Percentiles rank a stretch among this genome's conserved stretches.
Evolutionary conservation across 148 eudicot species (phyloP).

Genomic region (Vaccinium darrowii): DNA sequence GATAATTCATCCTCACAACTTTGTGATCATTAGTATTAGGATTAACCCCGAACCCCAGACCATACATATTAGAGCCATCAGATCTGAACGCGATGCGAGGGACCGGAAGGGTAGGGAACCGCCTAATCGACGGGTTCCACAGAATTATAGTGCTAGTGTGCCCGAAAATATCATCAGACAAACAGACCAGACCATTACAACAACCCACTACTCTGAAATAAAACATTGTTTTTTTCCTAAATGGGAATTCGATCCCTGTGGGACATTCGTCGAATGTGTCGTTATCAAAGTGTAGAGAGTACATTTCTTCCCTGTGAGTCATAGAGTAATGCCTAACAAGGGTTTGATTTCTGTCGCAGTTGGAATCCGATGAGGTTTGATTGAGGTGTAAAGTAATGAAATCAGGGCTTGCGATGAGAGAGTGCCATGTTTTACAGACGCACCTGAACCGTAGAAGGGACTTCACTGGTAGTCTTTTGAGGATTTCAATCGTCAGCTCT

Average conservation of each 20-base stretch:
- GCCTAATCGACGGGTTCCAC: neutral
- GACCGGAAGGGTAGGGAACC: neutral
- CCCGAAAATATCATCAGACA: neutral
- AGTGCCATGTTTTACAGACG: neutral
- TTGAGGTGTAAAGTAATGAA: neutral
- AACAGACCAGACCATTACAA: neutral
- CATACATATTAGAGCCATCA: neutral
- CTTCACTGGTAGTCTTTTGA: neutral
- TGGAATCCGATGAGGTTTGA: neutral
- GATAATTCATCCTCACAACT: slow-evolving; percentile 25
- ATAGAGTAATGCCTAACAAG: neutral
- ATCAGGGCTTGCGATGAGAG: neutral
- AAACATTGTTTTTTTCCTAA: neutral
- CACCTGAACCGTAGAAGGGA: neutral
- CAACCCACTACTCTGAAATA: neutral
- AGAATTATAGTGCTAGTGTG: neutral
- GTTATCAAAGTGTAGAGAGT: neutral
- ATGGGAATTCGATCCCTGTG: neutral
- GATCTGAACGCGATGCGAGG: neutral
- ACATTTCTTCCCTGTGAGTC: neutral
- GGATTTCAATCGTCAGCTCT: neutral
- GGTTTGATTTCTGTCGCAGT: neutral
- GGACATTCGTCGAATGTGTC: neutral
- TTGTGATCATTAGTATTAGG: slow-evolving; percentile 12
- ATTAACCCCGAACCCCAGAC: slow-evolving; percentile 26